Base-by-base conservation (phyloP, 2,329 filamentous ascomycete genomes). In the Nothophoma quercina region DNA sequence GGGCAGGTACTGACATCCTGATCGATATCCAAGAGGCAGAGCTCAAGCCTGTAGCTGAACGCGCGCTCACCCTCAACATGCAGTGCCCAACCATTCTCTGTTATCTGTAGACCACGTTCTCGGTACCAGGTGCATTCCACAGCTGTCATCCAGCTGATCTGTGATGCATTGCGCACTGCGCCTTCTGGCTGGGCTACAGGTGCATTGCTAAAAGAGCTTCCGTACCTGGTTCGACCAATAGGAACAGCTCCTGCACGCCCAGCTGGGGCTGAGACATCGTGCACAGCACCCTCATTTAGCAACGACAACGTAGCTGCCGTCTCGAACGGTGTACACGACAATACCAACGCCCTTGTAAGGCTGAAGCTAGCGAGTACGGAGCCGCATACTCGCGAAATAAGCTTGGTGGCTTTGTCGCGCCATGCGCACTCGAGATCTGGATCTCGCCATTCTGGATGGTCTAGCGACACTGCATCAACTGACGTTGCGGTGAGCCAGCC, bases 401-500 rank as follows among this genome's bases (percentile, higher is more conserved):
- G 48, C 48, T 40, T n/a, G 15, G 48, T 51, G 40, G 40, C 48
- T 45, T 44, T 21, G 22, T 28, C n/a, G 21, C 29, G 13, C 15
- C 22, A 21, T 21, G 36, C 38, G 38, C n/a, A 12, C 19, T 5
- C 21, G 18, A 5, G 18, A 22, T 22, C 33, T 34, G 28, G 26
- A 21, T 26, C 6, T 10, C 32, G 19, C 38, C 41, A 56, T 35
- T 51, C 45, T 39, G 38, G 34, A 16, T 45, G 49, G 12, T 28
- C 22, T 4, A 28, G 23, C 12, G 49, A 16, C 12, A 55, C 25
- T 23, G 33, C 18, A 35, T 25, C 7, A 21, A 48, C 36, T 2
- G 39, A 46, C 15, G 29, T 29, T 40, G 51, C 35, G 26, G 48
- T 53, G 13, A 51, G 43, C 44, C 51, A 58, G 40, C 51, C 57